These are phyloP conservation scores for Coniochaeta ligniaria DNA, from an alignment of 2,329 filamentous ascomycete species.

Conservation along the genomic window DNA sequence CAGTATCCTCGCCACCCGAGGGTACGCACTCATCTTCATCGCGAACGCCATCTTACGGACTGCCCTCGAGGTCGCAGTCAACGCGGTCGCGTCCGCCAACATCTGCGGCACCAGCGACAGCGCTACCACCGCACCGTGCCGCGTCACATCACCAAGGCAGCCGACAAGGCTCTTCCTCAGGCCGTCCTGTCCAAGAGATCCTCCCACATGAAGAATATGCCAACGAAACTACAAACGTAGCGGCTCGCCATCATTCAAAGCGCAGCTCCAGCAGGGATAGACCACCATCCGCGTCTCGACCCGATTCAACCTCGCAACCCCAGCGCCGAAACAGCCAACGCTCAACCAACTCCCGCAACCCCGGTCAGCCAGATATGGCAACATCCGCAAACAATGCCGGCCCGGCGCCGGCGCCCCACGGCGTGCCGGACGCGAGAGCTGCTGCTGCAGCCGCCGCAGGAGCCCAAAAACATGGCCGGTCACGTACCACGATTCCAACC, in stretches of 20 bases:
- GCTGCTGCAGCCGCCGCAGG: constrained; percentile 14
- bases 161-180: constrained; percentile 25
- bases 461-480: constrained; percentile 42
- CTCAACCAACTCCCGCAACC: background rate
- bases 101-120: constrained; percentile 12
- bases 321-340: constrained; percentile 19
- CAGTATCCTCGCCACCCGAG: constrained; percentile 23
- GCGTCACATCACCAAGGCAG: constrained; percentile 15
- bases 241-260: constrained; percentile 39
- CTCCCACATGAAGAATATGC: constrained; percentile 61
- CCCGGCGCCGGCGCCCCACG: constrained; percentile 42
- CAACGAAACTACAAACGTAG: constrained; percentile 55
- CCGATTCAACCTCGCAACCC: constrained; percentile 31
- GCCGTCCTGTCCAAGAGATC: constrained; percentile 34
- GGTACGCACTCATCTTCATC: constrained; percentile 20
- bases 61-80: constrained; percentile 25
- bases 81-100: constrained; percentile 25
- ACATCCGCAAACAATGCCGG: constrained; percentile 46
- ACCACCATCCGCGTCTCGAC: constrained; percentile 35
- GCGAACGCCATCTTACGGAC: constrained; percentile 17
- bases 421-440: constrained; percentile 37
- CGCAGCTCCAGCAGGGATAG: constrained; percentile 60
- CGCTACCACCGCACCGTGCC: constrained; percentile 15
- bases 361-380: constrained; percentile 35
- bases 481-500: constrained; percentile 79